Evolutionary conservation across 805 yeast species (phyloP).

Genomic region (Ogataea haglerorum): DNA sequence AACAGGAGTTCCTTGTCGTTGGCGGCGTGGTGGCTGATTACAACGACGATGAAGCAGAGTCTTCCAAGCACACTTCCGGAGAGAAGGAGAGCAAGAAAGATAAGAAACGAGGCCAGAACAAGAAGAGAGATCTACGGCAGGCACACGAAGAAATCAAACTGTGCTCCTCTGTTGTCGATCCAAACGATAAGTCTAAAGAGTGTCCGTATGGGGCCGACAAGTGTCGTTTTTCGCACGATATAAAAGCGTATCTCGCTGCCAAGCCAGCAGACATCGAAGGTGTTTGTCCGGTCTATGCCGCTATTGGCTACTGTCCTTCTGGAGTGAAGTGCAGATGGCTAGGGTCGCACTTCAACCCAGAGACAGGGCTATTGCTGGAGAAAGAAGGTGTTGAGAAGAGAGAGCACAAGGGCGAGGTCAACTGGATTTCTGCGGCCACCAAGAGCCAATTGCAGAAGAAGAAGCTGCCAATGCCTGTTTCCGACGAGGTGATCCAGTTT

Average conservation of each 20-base stretch:
- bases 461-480: slow-evolving; percentile 52
- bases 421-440: slow-evolving; percentile 48
- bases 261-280: slow-evolving; percentile 77
- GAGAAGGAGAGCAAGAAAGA: slow-evolving; percentile 35
- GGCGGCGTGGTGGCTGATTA: slow-evolving; percentile 17
- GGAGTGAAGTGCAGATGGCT: slow-evolving; percentile 95
- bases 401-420: slow-evolving; percentile 51
- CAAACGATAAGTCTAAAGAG: slow-evolving; percentile 36
- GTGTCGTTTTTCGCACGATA: slow-evolving; percentile 78
- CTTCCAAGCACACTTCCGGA: slow-evolving; percentile 38
- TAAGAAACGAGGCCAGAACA: slow-evolving; percentile 40
- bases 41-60: slow-evolving; percentile 48
- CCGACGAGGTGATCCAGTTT: slow-evolving; percentile 58
- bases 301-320: slow-evolving; percentile 86
- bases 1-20: slow-evolving; percentile 59
- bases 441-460: slow-evolving; percentile 57
- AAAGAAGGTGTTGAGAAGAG: slow-evolving; percentile 37
- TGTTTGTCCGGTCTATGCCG: slow-evolving; percentile 76
- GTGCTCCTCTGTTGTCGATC: slow-evolving; percentile 63
- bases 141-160: slow-evolving; percentile 58
- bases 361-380: slow-evolving; percentile 40
- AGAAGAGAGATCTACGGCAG: slow-evolving; percentile 66
- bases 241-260: slow-evolving; percentile 55
- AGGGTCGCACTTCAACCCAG: slow-evolving; percentile 58
- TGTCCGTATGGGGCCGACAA: slow-evolving; percentile 66